These are phyloP conservation scores for Mycena rosella DNA, from an alignment of 768 basidiomycete genomes.

Conservation along the genomic window DNA sequence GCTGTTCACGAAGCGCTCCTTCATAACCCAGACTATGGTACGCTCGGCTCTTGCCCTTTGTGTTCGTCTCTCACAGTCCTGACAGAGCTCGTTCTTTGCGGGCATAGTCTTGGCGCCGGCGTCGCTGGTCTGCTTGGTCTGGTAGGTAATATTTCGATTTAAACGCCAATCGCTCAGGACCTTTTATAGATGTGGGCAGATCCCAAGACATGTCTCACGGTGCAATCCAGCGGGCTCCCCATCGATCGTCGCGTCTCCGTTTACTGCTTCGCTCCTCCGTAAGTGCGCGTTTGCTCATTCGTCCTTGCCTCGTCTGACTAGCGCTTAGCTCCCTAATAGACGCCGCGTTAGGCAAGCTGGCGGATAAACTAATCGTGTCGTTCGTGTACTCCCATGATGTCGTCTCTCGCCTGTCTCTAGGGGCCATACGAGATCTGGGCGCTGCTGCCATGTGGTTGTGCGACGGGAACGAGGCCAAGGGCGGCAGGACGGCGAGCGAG, in stretches of 20 bases:
- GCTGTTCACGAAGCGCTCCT: constrained; percentile 79
- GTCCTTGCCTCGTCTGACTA: constrained; percentile 9
- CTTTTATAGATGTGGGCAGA: constrained; percentile 86
- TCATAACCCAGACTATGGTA: constrained; percentile 80
- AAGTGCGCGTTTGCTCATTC: constrained; percentile 44
- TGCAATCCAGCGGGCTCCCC: constrained; percentile 78
- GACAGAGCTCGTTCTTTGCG: constrained; percentile 79
- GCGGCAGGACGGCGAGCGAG: constrained; percentile 54
- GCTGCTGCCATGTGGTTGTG: constrained; percentile 86
- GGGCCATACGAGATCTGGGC: constrained; percentile 80
- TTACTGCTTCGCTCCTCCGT: constrained; percentile 88
- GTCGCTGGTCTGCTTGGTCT: constrained; percentile 82
- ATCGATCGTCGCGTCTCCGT: constrained; percentile 74
- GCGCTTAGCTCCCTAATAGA: constrained; percentile 70
- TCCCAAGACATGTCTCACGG: constrained; percentile 79
- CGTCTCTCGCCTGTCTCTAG: constrained; percentile 82
- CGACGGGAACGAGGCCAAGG: constrained; percentile 65
- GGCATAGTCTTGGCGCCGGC: constrained; percentile 88
- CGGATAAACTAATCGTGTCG: constrained; percentile 75
- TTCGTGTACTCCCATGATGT: constrained; percentile 89
- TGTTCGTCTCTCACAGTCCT: neutral
- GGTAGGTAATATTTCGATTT: constrained; percentile 53
- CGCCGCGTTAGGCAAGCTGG: constrained; percentile 68
- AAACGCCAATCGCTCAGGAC: neutral
- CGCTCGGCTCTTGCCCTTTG: constrained; percentile 42